Base-by-base conservation (phyloP, 2,329 filamentous ascomycete genomes). In the Talaromyces sp. region DNA sequence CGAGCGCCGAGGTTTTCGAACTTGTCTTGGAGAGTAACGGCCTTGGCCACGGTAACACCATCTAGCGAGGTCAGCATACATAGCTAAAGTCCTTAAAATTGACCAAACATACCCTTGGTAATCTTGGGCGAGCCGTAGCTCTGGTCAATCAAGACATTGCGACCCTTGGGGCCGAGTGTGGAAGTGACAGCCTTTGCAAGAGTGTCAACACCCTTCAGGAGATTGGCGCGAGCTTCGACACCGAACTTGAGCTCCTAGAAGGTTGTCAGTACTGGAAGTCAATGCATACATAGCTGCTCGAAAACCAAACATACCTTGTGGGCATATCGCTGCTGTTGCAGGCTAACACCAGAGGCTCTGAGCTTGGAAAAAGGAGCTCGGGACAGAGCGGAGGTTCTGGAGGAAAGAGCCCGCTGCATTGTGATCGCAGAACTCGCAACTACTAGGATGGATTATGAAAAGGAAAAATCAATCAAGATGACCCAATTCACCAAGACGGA, bases 71-170 rank as follows among this genome's bases (percentile, higher is more conserved):
- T 73, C 66, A 74, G 70, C 65, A 62, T n/a, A 52, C 51, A 36
- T 28, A 6, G 42, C 1, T 1, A 47, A 22, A 11, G 22, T 13
- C 10, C 11, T 53, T 11, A 32, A n/a, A 6, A 39, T 15, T 27
- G 58, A 30, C 32, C 33, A 39, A 5, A 75, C 84, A 65, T 83
- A 96, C 93, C 93, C 85, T 99, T 99, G 73, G 95, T 99, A 80
- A 99, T 99, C 87, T 99, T 99, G 73, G 95, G 95, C 55, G 95
- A 96, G 78, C 95, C 95, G 74, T 96, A 99, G 84, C 91, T 92
- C 66, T 93, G 97, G 84, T 99, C 95, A 70, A 99, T 99, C 75
- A 99, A 80, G 69, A 99, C 95, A 82, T 98, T 99, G 77, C 95
- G 89, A 79, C 95, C 95, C 86, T 99, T 99, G 72, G 95, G 95